Conservation (phyloP, 2,329 filamentous ascomycete species). For the Ustulina deusta region DNA sequence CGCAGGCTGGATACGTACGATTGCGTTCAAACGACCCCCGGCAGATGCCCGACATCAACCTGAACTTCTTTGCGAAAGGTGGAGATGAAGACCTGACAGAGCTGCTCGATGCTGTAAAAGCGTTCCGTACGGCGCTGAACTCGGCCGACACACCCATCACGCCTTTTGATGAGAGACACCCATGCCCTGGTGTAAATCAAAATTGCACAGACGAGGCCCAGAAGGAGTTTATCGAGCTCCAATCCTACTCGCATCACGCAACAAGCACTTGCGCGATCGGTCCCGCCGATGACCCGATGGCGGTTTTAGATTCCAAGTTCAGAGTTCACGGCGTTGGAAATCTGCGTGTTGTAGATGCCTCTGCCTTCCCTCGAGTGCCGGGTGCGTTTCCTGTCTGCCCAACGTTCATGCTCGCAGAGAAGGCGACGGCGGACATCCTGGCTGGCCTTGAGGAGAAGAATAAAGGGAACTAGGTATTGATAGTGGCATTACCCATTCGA, state of each 20-base stretch:
- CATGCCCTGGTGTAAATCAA: conserved; percentile 48
- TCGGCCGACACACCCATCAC: conserved; percentile 42
- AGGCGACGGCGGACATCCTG: conserved; percentile 67
- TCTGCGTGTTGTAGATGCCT: conserved; percentile 69
- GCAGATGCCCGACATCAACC: conserved; percentile 71
- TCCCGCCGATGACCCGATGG: conserved; percentile 61
- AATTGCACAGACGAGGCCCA: conserved; percentile 54
- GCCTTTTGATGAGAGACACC: conserved; percentile 48
- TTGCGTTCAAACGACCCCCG: conserved; percentile 71
- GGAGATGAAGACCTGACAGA: conserved; percentile 56
- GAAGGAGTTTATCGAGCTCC: conserved; percentile 50
- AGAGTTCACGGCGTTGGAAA: conserved; percentile 64
- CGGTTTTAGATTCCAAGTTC: conserved; percentile 67
- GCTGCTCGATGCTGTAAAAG: conserved; percentile 56
- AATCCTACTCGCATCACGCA: conserved; percentile 68
- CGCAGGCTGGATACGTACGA: conserved; percentile 71
- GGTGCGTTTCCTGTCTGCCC: conserved; percentile 62
- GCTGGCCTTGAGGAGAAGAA: conserved; percentile 24
- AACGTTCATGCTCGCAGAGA: conserved; percentile 69
- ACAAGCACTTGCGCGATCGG: conserved; percentile 67
- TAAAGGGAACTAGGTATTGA: not conserved
- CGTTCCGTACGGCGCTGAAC: conserved; percentile 45
- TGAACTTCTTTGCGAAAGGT: conserved; percentile 67
- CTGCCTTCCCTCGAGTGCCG: conserved; percentile 61
- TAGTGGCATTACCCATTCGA: not conserved